A percentile compares a stretch with the other conserved stretches of the same genome.
phyloP scores from a whole-genome alignment of 1,284 basidiomycete genomes.

The Puccinia horiana region DNA sequence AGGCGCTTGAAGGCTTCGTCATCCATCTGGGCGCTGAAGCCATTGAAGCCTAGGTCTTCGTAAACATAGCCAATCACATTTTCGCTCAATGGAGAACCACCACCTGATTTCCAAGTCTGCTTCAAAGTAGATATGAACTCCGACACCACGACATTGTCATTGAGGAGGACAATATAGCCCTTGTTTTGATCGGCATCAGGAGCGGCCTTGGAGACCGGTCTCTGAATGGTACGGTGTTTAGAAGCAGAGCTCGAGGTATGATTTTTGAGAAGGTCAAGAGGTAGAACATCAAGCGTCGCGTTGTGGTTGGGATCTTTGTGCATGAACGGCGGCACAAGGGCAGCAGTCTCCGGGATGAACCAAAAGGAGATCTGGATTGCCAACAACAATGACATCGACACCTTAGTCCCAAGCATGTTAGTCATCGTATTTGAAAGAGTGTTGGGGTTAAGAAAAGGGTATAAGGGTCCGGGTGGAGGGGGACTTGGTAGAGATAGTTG shows the following conservation, averaged over 20 bases:
- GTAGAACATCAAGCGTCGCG: not conserved
- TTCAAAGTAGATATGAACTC: not conserved
- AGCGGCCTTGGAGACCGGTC: not conserved
- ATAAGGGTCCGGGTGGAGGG: not conserved
- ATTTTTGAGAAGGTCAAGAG: not conserved
- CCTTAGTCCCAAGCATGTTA: constrained; percentile 1
- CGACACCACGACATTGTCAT: constrained; percentile 19
- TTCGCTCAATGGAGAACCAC: not conserved
- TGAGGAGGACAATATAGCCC: constrained; percentile 15
- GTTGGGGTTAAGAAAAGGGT: not conserved
- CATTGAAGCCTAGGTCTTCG: constrained; percentile 5
- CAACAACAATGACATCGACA: not conserved
- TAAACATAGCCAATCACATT: constrained; percentile 40
- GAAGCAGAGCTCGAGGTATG: not conserved
- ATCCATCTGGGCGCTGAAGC: constrained; percentile 38
- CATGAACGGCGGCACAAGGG: not conserved
- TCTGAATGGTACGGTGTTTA: not conserved
- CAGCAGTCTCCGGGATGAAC: not conserved
- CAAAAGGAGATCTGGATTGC: constrained; percentile 9
- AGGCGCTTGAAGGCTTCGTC: constrained; percentile 29
- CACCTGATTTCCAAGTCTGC: not conserved
- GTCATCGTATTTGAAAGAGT: not conserved
- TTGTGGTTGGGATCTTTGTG: not conserved
- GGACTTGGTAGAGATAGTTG: not conserved
- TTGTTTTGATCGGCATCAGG: not conserved